Evolutionary conservation across 1,284 basidiomycete genomes (phyloP), one percentile per base, ranked within the genome.

Genomic region (Sporisorium graminicola): DNA sequence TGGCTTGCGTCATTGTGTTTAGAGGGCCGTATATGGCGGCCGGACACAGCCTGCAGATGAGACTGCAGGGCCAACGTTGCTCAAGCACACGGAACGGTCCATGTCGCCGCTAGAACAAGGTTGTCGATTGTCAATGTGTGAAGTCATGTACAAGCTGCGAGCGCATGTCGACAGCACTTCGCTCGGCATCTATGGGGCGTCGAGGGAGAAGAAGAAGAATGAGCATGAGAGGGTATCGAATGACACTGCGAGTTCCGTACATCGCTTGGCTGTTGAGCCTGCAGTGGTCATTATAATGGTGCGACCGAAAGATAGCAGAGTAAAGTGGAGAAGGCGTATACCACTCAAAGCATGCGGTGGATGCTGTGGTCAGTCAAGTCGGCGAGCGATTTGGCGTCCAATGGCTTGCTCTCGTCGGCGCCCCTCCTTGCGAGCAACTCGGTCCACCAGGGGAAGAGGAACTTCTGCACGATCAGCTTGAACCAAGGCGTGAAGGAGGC

Each of bases 391-490:
- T 80, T 79, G n/a, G 84, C 84, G 46, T 85, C 80, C 35, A 75
- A 27, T 0, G 63, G 59, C 47, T 66, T 59, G 51, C n/a, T 43
- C n/a, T 62, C 58, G 44, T 66, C 59, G 10, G 16, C 55, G 22
- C 49, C 62, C 43, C 74, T 71, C 52, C 91, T 90, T 37, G 87
- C 88, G 57, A 93, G 83, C 61, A 99, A 90, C 79, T 93, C 91
- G 82, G 95, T 93, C 97, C 97, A 99, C 97, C 97, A 99, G 16
- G 94, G 94, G 86, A 96, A 98, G 56, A 99, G 89, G 87, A 98
- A 98, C 85, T 97, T 94, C 9, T 95, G 91, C 1, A 94, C 95
- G 82, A 99, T 99, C 44, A 99, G 90, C 86, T 95, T 94, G 91
- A 99, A 99, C 97, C 97, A 99, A 0, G 97, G 97, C 4, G 97